These are phyloP conservation scores for Fusarium illudens DNA, from an alignment of 2,329 filamentous ascomycete genomes.

Conservation along the genomic window DNA sequence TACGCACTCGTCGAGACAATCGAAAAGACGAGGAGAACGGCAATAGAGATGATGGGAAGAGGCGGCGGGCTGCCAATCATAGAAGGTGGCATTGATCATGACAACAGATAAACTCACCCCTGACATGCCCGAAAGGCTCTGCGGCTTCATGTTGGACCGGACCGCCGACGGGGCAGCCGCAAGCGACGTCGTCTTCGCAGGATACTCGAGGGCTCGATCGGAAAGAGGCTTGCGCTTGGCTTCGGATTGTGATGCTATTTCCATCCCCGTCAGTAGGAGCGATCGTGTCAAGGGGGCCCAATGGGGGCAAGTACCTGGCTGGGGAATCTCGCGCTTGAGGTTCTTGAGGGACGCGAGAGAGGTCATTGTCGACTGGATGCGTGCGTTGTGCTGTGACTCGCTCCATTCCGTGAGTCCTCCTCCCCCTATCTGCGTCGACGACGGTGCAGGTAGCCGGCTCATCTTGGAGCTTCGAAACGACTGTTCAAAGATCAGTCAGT, in stretches of 20 bases:
- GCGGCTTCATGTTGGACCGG: constrained; percentile 56
- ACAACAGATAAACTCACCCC: constrained; percentile 40
- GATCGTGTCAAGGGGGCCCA: neutral
- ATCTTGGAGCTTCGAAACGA: constrained; percentile 43
- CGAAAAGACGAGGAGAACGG: neutral
- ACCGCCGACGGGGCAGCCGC: constrained; percentile 52
- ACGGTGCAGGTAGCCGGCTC: constrained; percentile 46
- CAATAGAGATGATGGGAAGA: constrained; percentile 1
- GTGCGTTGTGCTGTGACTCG: constrained; percentile 68
- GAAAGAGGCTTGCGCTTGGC: constrained; percentile 68
- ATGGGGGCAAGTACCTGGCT: constrained; percentile 50
- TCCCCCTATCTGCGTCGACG: constrained; percentile 39
- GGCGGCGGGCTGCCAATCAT: neutral
- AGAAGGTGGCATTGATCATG: neutral
- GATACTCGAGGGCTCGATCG: constrained; percentile 64
- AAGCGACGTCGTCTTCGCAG: constrained; percentile 48
- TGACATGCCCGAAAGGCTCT: constrained; percentile 48
- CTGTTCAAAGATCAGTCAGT: constrained; percentile 28
- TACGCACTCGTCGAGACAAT: constrained; percentile 7
- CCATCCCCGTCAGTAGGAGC: constrained; percentile 22
- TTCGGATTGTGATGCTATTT: constrained; percentile 61
- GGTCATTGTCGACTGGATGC: constrained; percentile 54
- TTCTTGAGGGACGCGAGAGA: constrained; percentile 51
- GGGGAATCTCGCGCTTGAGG: constrained; percentile 61
- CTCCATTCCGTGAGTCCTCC: constrained; percentile 62